A percentile compares a stretch with the other conserved stretches of the same genome.
These are phyloP conservation scores for Curvularia spicifera DNA, from an alignment of 2,329 filamentous ascomycete species.

Conservation along the genomic window DNA sequence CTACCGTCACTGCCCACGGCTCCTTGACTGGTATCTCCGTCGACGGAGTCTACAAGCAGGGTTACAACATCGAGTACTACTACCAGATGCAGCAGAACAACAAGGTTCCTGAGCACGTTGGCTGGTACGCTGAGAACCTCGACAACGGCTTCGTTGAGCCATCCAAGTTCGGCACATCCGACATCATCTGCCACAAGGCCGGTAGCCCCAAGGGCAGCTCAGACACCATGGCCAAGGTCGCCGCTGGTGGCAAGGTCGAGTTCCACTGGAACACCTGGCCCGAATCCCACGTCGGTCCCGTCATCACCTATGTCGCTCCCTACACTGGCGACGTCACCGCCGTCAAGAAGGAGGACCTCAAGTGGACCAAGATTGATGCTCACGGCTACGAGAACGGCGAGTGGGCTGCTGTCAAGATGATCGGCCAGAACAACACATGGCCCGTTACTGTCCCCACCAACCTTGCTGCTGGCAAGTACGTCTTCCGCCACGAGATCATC, in stretches of 20 bases:
- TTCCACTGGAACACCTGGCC: conserved; percentile 60
- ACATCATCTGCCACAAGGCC: conserved; percentile 67
- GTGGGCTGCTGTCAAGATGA: conserved; percentile 49
- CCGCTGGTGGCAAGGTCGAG: conserved; percentile 64
- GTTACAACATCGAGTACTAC: conserved; percentile 53
- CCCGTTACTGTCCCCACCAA: conserved; percentile 54
- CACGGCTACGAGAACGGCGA: conserved; percentile 40
- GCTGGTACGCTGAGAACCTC: conserved; percentile 53
- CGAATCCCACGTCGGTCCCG: conserved; percentile 47
- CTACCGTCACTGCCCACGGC: conserved; percentile 56
- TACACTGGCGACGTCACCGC: conserved; percentile 43
- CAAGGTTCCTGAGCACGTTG: conserved; percentile 45
- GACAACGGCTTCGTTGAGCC: conserved; percentile 48
- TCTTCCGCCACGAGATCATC: conserved; percentile 63
- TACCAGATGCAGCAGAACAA: conserved; percentile 41
- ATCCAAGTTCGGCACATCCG: conserved; percentile 33
- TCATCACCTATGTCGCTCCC: conserved; percentile 49
- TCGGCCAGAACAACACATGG: conserved; percentile 58
- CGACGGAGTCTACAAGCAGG: conserved; percentile 56
- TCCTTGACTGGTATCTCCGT: conserved; percentile 54
- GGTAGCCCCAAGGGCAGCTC: conserved; percentile 53
- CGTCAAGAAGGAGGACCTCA: conserved; percentile 44
- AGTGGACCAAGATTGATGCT: conserved; percentile 50
- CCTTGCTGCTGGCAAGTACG: conserved; percentile 59
- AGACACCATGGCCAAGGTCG: conserved; percentile 59